Percentiles rank a stretch among this genome's conserved stretches.
These are phyloP conservation scores for Garcia nutans DNA, from an alignment of 345 rosid species.

Conservation along the genomic window DNA sequence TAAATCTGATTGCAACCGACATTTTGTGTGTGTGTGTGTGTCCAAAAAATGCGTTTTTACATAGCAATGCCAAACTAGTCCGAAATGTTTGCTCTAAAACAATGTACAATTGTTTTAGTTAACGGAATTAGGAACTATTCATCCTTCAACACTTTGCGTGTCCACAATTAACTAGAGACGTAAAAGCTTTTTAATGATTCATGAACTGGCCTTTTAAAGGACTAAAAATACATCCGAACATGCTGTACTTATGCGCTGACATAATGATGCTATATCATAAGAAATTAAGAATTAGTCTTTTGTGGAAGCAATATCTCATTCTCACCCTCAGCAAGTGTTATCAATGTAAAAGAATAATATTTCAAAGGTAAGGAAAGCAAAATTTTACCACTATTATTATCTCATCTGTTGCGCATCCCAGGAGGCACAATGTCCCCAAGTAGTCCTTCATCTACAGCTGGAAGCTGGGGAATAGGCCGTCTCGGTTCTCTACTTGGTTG, in stretches of 20 bases:
- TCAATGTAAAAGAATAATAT: too few relatives aligned
- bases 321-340: neutral
- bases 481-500: slow-evolving; percentile 13
- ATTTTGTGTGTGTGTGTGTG: too few relatives aligned
- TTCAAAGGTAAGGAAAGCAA: neutral
- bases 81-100: neutral
- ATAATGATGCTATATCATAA: neutral
- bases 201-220: neutral
- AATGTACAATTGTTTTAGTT: neutral
- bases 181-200: too few relatives aligned
- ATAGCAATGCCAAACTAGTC: too few relatives aligned
- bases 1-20: too few relatives aligned
- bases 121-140: neutral
- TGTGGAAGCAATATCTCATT: neutral
- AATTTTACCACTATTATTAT: slow-evolving; percentile 26
- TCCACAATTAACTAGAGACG: too few relatives aligned
- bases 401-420: slow-evolving; percentile 63
- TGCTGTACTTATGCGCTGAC: neutral
- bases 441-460: slow-evolving; percentile 58
- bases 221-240: neutral
- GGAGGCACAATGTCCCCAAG: slow-evolving; percentile 89
- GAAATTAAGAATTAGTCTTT: neutral
- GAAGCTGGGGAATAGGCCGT: slow-evolving; percentile 22
- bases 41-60: too few relatives aligned
- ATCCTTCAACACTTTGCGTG: too few relatives aligned